A percentile compares a stretch with the other conserved stretches of the same genome.
phyloP scores from a whole-genome alignment of 306 rosid genomes.

The Psophocarpus tetragonolobus region DNA sequence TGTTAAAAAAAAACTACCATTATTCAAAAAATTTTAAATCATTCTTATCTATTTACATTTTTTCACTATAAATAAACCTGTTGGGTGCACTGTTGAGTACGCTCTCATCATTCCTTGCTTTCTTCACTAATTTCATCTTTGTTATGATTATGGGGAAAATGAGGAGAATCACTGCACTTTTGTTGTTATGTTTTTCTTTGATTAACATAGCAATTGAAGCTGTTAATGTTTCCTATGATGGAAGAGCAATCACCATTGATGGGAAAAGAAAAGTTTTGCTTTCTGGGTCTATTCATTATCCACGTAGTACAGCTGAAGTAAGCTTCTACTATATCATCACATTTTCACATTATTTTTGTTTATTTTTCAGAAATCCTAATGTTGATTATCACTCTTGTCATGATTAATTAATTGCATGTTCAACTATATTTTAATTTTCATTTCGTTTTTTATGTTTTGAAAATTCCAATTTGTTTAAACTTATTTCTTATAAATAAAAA shows the following conservation, averaged over 20 bases:
- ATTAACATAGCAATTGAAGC: not conserved
- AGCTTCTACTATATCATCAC: not conserved
- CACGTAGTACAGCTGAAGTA: conserved; percentile 45
- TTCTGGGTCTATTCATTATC: conserved; percentile 50
- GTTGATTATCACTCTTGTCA: too few species aligned
- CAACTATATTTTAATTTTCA: not conserved
- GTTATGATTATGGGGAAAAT: not conserved
- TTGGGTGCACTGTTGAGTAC: not conserved
- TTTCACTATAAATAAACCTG: not conserved
- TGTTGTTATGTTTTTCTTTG: not conserved
- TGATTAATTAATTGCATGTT: too few species aligned
- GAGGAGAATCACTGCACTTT: not conserved
- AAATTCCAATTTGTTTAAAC: too few species aligned
- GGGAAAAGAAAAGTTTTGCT: conserved; percentile 35
- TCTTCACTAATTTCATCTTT: not conserved
- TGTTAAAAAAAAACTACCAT: too few species aligned
- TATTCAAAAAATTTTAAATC: too few species aligned
- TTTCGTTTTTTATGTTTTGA: not conserved
- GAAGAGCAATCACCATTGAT: conserved; percentile 31
- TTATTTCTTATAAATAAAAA: too few species aligned
- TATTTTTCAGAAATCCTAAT: not conserved
- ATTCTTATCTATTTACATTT: too few species aligned
- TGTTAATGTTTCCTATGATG: conserved; percentile 32
- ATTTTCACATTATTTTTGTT: not conserved
- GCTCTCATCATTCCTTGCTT: not conserved